A percentile compares a stretch with the other conserved stretches of the same genome.
Conservation (phyloP, 2,329 filamentous ascomycete species). For the Mollisiaceae sp. region DNA sequence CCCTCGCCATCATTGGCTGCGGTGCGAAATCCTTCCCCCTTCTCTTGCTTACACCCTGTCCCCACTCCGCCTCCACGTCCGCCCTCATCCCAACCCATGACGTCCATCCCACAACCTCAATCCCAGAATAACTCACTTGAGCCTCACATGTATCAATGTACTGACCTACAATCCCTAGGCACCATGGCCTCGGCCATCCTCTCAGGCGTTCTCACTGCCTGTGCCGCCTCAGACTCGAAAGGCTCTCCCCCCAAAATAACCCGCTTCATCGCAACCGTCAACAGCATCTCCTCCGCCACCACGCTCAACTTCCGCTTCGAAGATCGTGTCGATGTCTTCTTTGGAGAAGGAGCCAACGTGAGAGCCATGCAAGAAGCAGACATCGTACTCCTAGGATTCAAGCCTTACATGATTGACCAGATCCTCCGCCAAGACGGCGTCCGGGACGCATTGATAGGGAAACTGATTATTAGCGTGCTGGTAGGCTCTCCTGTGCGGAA, state of each 20-base stretch:
- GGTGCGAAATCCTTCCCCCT: constrained; percentile 23
- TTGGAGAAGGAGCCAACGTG: constrained; percentile 62
- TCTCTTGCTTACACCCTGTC: too few relatives aligned
- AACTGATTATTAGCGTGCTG: constrained; percentile 82
- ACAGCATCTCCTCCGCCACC: constrained; percentile 45
- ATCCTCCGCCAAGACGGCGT: constrained; percentile 73
- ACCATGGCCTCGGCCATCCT: constrained; percentile 40
- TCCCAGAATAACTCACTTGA: neutral
- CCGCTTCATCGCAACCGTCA: constrained; percentile 50
- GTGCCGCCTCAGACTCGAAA: constrained; percentile 18
- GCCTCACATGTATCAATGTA: neutral
- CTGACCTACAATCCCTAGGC: constrained; percentile 27
- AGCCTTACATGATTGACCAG: constrained; percentile 74
- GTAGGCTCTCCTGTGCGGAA: constrained; percentile 76
- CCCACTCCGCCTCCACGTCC: neutral
- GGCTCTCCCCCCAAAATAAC: constrained; percentile 32
- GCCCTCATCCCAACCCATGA: neutral
- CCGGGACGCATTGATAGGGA: constrained; percentile 73
- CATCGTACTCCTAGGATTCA: constrained; percentile 80
- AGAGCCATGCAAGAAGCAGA: constrained; percentile 71
- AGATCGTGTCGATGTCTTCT: constrained; percentile 39
- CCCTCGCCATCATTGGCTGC: constrained; percentile 34
- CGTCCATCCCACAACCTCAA: neutral
- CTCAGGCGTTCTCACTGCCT: constrained; percentile 34
- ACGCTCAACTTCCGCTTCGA: constrained; percentile 44